Conservation (phyloP, 1,284 basidiomycete genomes). For the Tetrapyrgos nigripes region DNA sequence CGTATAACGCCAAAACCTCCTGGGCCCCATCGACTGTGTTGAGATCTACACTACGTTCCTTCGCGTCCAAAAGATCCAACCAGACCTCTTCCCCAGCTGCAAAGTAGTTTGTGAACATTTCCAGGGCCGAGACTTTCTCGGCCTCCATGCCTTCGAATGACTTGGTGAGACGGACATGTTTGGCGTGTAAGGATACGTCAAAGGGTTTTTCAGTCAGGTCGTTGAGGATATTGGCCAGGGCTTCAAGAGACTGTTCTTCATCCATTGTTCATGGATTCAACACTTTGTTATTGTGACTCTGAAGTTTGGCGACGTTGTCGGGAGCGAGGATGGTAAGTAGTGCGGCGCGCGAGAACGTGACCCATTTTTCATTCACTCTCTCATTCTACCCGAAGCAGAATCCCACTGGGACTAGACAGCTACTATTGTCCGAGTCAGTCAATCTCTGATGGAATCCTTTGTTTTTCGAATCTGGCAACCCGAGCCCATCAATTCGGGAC, state of each 20-base stretch:
- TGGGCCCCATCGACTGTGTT: slow-evolving; percentile 56
- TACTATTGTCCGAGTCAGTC: neutral
- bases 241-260: slow-evolving; percentile 56
- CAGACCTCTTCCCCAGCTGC: slow-evolving; percentile 73
- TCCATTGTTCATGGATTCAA: slow-evolving; percentile 35
- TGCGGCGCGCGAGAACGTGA: neutral
- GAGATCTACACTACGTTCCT: slow-evolving; percentile 52
- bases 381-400: neutral
- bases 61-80: slow-evolving; percentile 66
- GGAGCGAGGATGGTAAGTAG: neutral
- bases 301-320: neutral
- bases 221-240: slow-evolving; percentile 62
- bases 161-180: slow-evolving; percentile 67
- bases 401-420: neutral
- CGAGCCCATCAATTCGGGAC: neutral
- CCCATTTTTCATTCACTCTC: neutral
- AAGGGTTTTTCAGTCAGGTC: slow-evolving; percentile 64
- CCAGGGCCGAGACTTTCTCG: slow-evolving; percentile 64
- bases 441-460: neutral
- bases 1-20: slow-evolving; percentile 69
- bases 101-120: slow-evolving; percentile 68
- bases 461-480: neutral
- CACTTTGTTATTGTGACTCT: neutral
- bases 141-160: slow-evolving; percentile 56
- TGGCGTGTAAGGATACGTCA: slow-evolving; percentile 63